Evolutionary conservation across 1,139 yeast genomes (phyloP).

Genomic region (Nakaseomyces bracarensis): DNA sequence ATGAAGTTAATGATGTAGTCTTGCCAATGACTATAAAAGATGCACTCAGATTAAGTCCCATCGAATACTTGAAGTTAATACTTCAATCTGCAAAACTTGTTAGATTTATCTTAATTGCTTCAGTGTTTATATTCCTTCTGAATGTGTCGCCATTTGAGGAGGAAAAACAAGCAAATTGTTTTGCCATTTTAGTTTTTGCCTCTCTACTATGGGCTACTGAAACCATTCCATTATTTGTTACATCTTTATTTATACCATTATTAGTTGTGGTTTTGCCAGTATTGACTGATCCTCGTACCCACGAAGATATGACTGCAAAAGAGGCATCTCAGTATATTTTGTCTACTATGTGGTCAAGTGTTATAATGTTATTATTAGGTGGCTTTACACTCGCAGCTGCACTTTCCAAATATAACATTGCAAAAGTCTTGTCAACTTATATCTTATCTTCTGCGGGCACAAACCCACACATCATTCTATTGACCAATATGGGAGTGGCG

Average conservation of each 20-base stretch:
- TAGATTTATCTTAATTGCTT: slow-evolving; percentile 40
- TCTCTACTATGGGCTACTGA: slow-evolving; percentile 93
- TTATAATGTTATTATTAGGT: slow-evolving; percentile 77
- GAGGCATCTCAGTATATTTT: slow-evolving; percentile 71
- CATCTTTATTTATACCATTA: slow-evolving; percentile 74
- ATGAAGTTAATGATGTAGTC: slow-evolving; percentile 5
- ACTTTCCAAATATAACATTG: slow-evolving; percentile 79
- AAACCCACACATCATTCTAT: slow-evolving; percentile 64
- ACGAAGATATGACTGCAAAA: slow-evolving; percentile 46
- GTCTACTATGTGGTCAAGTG: slow-evolving; percentile 90
- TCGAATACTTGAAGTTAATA: not conserved
- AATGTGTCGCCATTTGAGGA: slow-evolving; percentile 54
- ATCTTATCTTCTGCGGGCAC: slow-evolving; percentile 79
- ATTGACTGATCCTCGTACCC: slow-evolving; percentile 47
- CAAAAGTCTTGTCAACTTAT: slow-evolving; percentile 73
- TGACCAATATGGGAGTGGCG: slow-evolving; percentile 79
- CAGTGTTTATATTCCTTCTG: slow-evolving; percentile 43
- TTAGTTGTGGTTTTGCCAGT: slow-evolving; percentile 67
- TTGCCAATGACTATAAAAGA: not conserved
- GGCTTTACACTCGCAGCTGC: slow-evolving; percentile 96
- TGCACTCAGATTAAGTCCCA: slow-evolving; percentile 6
- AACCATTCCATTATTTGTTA: slow-evolving; percentile 78
- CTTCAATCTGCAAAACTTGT: slow-evolving; percentile 17
- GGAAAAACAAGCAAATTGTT: slow-evolving; percentile 64
- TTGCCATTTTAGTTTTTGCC: slow-evolving; percentile 70